These are phyloP conservation scores for Colletotrichum truncatum DNA, from an alignment of 2,329 filamentous ascomycete species.

Conservation along the genomic window DNA sequence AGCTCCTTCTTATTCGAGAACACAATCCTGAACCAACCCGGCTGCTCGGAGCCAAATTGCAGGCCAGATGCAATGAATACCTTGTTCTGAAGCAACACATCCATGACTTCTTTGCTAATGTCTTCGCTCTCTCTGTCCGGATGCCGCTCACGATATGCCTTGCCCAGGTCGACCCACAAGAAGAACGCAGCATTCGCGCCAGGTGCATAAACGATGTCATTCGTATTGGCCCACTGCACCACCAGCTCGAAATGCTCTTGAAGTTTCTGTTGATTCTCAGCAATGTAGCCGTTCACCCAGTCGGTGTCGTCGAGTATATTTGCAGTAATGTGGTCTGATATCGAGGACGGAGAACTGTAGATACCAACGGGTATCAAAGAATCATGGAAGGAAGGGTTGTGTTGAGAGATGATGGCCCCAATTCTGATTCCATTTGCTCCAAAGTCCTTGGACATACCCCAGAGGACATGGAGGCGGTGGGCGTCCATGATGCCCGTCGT, in stretches of 20 bases:
- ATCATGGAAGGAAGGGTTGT: slow-evolving; percentile 35
- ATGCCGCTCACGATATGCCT: slow-evolving; percentile 70
- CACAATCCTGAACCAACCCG: slow-evolving; percentile 50
- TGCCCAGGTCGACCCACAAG: slow-evolving; percentile 59
- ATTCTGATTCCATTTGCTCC: slow-evolving; percentile 53
- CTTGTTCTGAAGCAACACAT: slow-evolving; percentile 37
- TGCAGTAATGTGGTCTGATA: slow-evolving; percentile 24
- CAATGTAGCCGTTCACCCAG: slow-evolving; percentile 53
- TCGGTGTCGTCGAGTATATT: slow-evolving; percentile 23
- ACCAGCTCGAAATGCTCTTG: slow-evolving; percentile 48
- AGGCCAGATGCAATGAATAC: slow-evolving; percentile 48
- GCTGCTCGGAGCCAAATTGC: slow-evolving; percentile 47
- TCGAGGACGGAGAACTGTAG: slow-evolving; percentile 17
- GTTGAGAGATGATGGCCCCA: slow-evolving; percentile 40
- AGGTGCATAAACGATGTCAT: slow-evolving; percentile 53
- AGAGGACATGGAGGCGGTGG: slow-evolving; percentile 49
- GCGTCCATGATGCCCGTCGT: slow-evolving; percentile 47
- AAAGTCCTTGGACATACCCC: slow-evolving; percentile 47
- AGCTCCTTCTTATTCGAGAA: slow-evolving; percentile 44
- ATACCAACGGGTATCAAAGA: slow-evolving; percentile 14
- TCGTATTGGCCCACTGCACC: slow-evolving; percentile 43
- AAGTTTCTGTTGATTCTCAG: slow-evolving; percentile 50
- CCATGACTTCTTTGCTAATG: not conserved
- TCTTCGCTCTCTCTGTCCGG: slow-evolving; percentile 84
- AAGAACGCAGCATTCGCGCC: slow-evolving; percentile 64